Conservation (phyloP, 2,329 filamentous ascomycete genomes). For the Cladosporium austrohemisphaericum region DNA sequence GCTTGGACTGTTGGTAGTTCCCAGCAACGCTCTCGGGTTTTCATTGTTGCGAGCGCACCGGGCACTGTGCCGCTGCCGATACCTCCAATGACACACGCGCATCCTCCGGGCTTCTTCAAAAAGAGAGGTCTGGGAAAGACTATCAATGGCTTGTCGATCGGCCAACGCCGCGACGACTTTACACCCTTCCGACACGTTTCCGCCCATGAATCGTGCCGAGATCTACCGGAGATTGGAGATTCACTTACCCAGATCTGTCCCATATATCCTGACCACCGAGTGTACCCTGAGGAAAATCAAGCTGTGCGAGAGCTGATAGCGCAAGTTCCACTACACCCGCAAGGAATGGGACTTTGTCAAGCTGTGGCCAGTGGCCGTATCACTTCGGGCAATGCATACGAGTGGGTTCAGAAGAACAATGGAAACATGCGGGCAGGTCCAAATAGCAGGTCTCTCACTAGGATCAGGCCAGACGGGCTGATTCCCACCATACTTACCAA, state of each 20-base stretch:
- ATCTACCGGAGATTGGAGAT: conserved; percentile 63
- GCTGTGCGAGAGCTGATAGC: conserved; percentile 47
- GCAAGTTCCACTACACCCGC: conserved; percentile 56
- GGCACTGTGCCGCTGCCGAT: conserved; percentile 54
- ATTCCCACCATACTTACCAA: conserved; percentile 63
- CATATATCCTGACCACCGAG: conserved; percentile 64
- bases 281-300: conserved; percentile 41
- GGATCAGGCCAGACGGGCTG: conserved; percentile 51
- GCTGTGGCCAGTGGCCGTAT: conserved; percentile 27
- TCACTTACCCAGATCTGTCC: conserved; percentile 60
- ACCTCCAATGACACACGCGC: conserved; percentile 61
- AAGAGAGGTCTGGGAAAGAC: conserved; percentile 52
- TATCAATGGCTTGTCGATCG: conserved; percentile 59
- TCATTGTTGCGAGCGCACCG: conserved; percentile 68
- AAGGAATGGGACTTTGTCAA: conserved; percentile 29
- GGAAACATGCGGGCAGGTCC: conserved; percentile 15
- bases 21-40: conserved; percentile 64
- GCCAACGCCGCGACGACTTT: conserved; percentile 46
- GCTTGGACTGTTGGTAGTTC: conserved; percentile 65
- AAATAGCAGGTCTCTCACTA: conserved; percentile 42
- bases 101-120: conserved; percentile 40
- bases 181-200: conserved; percentile 61
- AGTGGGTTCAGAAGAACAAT: conserved; percentile 22
- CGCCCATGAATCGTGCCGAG: conserved; percentile 51
- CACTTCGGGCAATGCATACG: conserved; percentile 26